These are phyloP conservation scores for Graphilbum sp. DNA, from an alignment of 2,329 filamentous ascomycete species.

Conservation along the genomic window DNA sequence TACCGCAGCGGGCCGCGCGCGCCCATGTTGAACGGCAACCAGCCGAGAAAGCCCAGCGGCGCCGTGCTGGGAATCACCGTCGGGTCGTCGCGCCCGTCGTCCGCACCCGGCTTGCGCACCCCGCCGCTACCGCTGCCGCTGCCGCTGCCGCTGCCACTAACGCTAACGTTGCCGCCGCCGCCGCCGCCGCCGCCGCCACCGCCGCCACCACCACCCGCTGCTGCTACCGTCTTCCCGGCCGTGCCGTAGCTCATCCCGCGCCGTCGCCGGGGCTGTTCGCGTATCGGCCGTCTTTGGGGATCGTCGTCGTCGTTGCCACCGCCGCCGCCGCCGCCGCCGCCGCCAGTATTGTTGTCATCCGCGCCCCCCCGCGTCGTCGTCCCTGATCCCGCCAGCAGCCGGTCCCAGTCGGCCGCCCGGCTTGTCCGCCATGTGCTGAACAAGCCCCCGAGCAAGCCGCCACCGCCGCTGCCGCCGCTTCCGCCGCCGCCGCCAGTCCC, in stretches of 20 bases:
- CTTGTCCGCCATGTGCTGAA: too few relatives aligned
- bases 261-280: constrained; percentile 7
- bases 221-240: too few relatives aligned
- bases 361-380: constrained; percentile 18
- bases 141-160: not conserved
- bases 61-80: constrained; percentile 83
- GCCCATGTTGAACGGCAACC: constrained; percentile 72
- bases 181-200: not conserved
- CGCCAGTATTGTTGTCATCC: too few relatives aligned
- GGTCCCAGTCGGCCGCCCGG: constrained; percentile 61
- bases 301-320: not conserved
- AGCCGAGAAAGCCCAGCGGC: constrained; percentile 68
- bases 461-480: constrained; percentile 1
- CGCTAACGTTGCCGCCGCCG: not conserved
- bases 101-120: constrained; percentile 23
- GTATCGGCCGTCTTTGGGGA: constrained; percentile 2
- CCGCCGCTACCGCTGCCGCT: constrained; percentile 9
- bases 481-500: too few relatives aligned
- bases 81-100: constrained; percentile 48
- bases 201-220: too few relatives aligned
- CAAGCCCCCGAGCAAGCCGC: constrained; percentile 21
- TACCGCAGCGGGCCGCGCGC: constrained; percentile 73
- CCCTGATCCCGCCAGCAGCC: constrained; percentile 49
- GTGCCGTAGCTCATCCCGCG: constrained; percentile 73
- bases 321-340: constrained; percentile 13